Conservation (phyloP, 2,329 filamentous ascomycete genomes). For the Xylariaceae sp. region DNA sequence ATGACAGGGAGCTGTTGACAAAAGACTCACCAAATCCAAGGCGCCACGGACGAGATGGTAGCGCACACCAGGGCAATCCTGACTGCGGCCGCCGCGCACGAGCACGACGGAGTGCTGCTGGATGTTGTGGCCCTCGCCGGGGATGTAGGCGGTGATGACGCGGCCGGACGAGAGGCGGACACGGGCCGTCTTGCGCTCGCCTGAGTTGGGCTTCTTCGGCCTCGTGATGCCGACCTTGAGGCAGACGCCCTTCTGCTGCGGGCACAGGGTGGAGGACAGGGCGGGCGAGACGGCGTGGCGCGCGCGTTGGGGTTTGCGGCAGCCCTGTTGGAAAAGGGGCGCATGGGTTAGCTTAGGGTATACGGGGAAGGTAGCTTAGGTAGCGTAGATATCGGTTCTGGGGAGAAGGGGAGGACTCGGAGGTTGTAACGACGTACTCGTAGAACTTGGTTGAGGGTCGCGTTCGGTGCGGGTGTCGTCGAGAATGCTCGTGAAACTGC, state of each 20-base stretch:
- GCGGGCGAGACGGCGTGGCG: conserved; percentile 87
- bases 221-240: conserved; percentile 89
- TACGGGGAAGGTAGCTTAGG: background rate
- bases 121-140: conserved; percentile 96
- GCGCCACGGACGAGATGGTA: conserved; percentile 91
- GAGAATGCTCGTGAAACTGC: conserved; percentile 46
- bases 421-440: conserved; percentile 38
- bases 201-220: conserved; percentile 98
- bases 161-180: conserved; percentile 82
- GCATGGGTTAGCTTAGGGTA: background rate
- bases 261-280: conserved; percentile 60
- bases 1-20: background rate
- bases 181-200: conserved; percentile 91
- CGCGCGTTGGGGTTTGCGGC: conserved; percentile 70
- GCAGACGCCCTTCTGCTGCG: conserved; percentile 92
- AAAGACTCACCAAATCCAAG: conserved; percentile 74
- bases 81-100: conserved; percentile 84
- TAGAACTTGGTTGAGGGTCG: conserved; percentile 70
- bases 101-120: conserved; percentile 98
- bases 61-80: conserved; percentile 98
- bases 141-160: conserved; percentile 88
- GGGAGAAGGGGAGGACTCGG: background rate
- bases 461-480: conserved; percentile 49
- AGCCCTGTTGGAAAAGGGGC: conserved; percentile 48
- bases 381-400: background rate